Percentiles rank a stretch among this genome's conserved stretches.
phyloP scores from a whole-genome alignment of 352 stramenopile genomes.

The Globisporangium echinulatum region DNA sequence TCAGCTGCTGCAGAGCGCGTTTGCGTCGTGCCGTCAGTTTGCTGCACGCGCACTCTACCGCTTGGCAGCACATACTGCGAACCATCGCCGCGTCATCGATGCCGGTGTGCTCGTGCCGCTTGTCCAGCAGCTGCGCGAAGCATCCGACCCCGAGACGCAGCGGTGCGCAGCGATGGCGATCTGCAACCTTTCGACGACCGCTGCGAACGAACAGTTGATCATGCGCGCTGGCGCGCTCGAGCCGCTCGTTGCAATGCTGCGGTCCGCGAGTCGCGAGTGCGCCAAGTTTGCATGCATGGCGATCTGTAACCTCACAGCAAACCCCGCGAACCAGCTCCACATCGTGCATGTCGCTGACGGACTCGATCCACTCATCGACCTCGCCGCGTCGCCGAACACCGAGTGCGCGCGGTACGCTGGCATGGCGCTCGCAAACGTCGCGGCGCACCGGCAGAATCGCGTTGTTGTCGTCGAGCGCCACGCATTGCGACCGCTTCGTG shows the following conservation, averaged over 20 bases:
- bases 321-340: conserved; percentile 86
- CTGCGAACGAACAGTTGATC: conserved; percentile 66
- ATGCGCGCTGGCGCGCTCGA: conserved; percentile 69
- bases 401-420: conserved; percentile 87
- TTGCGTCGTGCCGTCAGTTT: conserved; percentile 70
- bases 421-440: conserved; percentile 94
- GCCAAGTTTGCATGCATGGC: conserved; percentile 90
- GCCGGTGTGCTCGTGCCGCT: conserved; percentile 73
- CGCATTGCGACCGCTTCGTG: conserved; percentile 70
- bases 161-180: conserved; percentile 77
- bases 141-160: conserved; percentile 54
- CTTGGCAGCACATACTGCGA: conserved; percentile 77
- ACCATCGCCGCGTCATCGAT: conserved; percentile 85
- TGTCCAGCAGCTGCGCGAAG: conserved; percentile 52
- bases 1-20: conserved; percentile 62
- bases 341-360: conserved; percentile 75
- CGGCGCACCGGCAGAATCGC: conserved; percentile 85
- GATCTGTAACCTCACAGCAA: conserved; percentile 93
- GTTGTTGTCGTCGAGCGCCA: conserved; percentile 85
- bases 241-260: conserved; percentile 57
- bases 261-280: conserved; percentile 41
- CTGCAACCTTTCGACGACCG: conserved; percentile 81
- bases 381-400: conserved; percentile 55
- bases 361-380: conserved; percentile 71
- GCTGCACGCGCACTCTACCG: conserved; percentile 87